A percentile compares a stretch with the other conserved stretches of the same genome.
phyloP scores from a whole-genome alignment of 305 asterid genomes.

The Lippia alba region DNA sequence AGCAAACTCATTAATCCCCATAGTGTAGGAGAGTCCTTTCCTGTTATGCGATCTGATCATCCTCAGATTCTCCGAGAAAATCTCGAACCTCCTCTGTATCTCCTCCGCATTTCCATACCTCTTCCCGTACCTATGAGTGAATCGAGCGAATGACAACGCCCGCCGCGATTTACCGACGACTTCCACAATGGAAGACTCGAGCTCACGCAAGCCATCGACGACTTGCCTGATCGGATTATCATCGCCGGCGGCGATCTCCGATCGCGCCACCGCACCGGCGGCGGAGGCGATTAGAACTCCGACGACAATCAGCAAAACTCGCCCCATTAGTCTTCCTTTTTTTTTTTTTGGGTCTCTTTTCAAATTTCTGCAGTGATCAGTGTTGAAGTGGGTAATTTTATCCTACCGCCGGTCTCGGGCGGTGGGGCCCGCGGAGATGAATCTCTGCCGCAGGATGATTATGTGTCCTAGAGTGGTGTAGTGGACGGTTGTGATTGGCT shows the following conservation, averaged over 20 bases:
- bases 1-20: slow-evolving; percentile 81
- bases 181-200: slow-evolving; percentile 58
- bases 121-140: slow-evolving; percentile 83
- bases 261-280: slow-evolving; percentile 44
- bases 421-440: slow-evolving; percentile 20
- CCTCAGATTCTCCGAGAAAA: slow-evolving; percentile 67
- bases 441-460: not conserved
- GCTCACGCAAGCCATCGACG: slow-evolving; percentile 64
- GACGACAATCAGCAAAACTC: slow-evolving; percentile 36
- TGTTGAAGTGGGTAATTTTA: not conserved
- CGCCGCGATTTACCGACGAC: slow-evolving; percentile 68
- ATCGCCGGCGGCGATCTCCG: slow-evolving; percentile 42
- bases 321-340: slow-evolving; percentile 46
- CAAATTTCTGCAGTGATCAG: not conserved
- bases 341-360: not conserved
- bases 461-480: not conserved
- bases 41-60: slow-evolving; percentile 85
- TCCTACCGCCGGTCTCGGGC: not conserved
- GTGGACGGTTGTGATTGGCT: slow-evolving; percentile 24
- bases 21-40: slow-evolving; percentile 77
- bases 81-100: slow-evolving; percentile 69
- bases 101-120: slow-evolving; percentile 72
- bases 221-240: slow-evolving; percentile 87
- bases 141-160: slow-evolving; percentile 82
- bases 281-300: slow-evolving; percentile 48